Base-by-base conservation (phyloP, 164 flowering plant genomes). In the Macadamia tetraphylla region DNA sequence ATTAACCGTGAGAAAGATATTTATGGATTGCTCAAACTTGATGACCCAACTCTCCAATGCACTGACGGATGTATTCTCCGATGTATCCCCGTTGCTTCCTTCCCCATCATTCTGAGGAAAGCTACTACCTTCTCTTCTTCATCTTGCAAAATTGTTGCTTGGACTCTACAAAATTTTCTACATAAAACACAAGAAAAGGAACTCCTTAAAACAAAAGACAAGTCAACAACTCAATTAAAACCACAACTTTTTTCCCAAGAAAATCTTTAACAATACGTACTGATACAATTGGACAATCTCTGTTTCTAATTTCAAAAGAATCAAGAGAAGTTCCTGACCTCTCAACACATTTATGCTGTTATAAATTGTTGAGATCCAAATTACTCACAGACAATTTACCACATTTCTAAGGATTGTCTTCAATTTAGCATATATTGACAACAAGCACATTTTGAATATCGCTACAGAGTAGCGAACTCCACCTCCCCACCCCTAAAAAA, bases 21-120 rank as follows among this genome's bases (percentile, higher is more conserved):
- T 94, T 17, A 92, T 63, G 14, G 91, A 78, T 70, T 89, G 97
- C 72, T 94, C 97, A 18, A 84, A 0, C 81, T 87, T 90, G 68
- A 94, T 83, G 49, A 75, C 74, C 95, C 90, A 87, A 55, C 70
- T 77, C 74, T 86, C 92, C 63, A 82, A 64, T 6, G 51, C 79
- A 74, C 77, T 74, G 17, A 83, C 57, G 18, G 89, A 66, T 56
- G 82, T 69, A 67, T 60, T 71, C 43, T 77, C 78, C 8, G 70
- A 66, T 0, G 75, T 64, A 13, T 74, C 63, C 32, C 30, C 80
- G 9, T 40, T 65, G 13, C 51, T 43, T 15, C 67, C 72, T 67
- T 79, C 56, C 18, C 29, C 73, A 31, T 78, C 82, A 49, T 71
- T 67, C 13, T 70, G 79, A 7, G 80, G 75, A 59, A 79, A 78